These are phyloP conservation scores for Arxiozyma bovina DNA, from an alignment of 1,139 yeast species.

Conservation along the genomic window DNA sequence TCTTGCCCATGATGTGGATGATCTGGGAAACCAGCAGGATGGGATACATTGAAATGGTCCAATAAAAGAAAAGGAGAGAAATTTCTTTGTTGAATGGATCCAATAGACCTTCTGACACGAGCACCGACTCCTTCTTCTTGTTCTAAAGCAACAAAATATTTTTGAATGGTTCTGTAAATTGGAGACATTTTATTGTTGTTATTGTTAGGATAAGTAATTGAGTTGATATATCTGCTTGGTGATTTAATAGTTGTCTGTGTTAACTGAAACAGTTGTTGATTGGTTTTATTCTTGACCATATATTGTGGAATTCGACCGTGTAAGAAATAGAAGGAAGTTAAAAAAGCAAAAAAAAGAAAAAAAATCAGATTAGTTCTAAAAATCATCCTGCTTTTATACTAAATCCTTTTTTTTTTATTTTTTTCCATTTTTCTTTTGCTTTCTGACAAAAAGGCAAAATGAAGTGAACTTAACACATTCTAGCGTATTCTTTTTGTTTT, in stretches of 20 bases:
- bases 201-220: background rate
- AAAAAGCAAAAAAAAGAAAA: no score
- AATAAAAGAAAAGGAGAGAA: slow-evolving; percentile 79
- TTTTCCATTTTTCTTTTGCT: no score
- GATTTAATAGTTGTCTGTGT: no score
- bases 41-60: slow-evolving; percentile 61
- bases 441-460: no score
- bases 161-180: slow-evolving; percentile 42
- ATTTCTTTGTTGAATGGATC: slow-evolving; percentile 55
- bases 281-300: no score
- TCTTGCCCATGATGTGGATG: slow-evolving; percentile 93
- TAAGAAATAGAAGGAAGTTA: no score
- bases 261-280: no score
- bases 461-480: no score
- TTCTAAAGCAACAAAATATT: slow-evolving; percentile 56
- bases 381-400: background rate
- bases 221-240: background rate
- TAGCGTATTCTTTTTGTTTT: no score
- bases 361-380: background rate
- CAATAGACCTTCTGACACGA: slow-evolving; percentile 71
- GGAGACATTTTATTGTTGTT: background rate
- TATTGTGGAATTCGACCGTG: background rate
- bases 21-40: slow-evolving; percentile 79
- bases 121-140: slow-evolving; percentile 89
- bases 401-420: no score